Base-by-base conservation (phyloP, 495 filamentous ascomycete genomes). In the Annulohypoxylon bovei region DNA sequence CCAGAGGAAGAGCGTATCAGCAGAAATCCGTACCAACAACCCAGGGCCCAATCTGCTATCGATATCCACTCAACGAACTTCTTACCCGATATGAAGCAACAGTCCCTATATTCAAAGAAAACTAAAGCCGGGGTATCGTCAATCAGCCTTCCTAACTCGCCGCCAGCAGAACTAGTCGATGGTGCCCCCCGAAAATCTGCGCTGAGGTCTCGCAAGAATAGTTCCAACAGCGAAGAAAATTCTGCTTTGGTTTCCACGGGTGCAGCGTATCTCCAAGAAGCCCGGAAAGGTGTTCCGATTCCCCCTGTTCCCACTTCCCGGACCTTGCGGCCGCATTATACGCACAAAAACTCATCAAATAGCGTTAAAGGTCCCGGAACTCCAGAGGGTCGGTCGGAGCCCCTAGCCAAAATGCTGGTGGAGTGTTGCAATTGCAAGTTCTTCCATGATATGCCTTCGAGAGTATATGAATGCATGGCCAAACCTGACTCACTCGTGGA, bases 391-490 rank as follows among this genome's bases (percentile, higher is more conserved):
- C 70, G 72, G 40, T 80, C 79, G 27, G 85, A 86, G 44, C 84
- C 88, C 0, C 77, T 93, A 44, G 89, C 88, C 33, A 95, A 94
- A 78, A 82, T 93, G 63, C 88, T 95, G 64, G 91, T 94, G 5
- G 89, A 94, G 61, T 95, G 92, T 76, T 95, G 92, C 76, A 86
- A 83, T 58, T 95, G 92, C 83, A 89, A 89, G 58, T 92, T 90
- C 77, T 94, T 90, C 85, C 90, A 94, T 77, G 92, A 94, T 70
- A 86, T 93, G 77, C 92, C 92, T 8, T 89, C 88, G 8, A 88
- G 89, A 44, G 81, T 92, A 54, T 93, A 93, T 72, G 88, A 91
- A 59, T 90, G 85, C 72, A 91, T 92, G 84, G 88, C 89, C 18
- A 87, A 86, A 68, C 86, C 89, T 8, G 88, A 90, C 60, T 83